Base-by-base conservation (phyloP, 2,329 filamentous ascomycete genomes). In the Trichoderma sp. region DNA sequence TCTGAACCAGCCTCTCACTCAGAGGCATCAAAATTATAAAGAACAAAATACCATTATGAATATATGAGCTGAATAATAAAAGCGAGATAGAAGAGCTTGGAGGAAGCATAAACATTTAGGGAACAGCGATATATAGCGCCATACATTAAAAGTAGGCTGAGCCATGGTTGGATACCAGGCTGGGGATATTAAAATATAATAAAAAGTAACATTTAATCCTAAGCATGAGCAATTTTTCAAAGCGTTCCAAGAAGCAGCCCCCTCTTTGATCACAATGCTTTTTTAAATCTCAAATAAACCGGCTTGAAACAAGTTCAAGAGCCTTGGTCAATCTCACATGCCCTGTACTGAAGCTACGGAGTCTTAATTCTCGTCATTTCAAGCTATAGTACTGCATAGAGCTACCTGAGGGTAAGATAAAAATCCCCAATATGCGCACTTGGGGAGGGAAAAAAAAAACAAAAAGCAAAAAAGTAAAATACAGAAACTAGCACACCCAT, bases 401-500 rank as follows among this genome's bases (percentile, higher is more conserved):
- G 57, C 57, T 59, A 59, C 33, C 21, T 29, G n/a, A 49, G 11
- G n/a, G 10, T 21, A 49, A 13, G 24, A 24, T 8, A 8, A 24
- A 57, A 40, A 29, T 29, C n/a, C 35, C 40, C 57, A 59, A 43
- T 27, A 43, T 59, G 7, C 35, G 35, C n/a, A 59, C 21, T 43
- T 24, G 24, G 40, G 33, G 33, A 0, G 13, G 3, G 16, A 35
- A 43, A n/a, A 40, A 59, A 59, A 29, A 5, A 29, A 43, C 19
- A 4, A 35, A 64, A 66, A 37, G 35, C 5, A 27, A 29, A 49
- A 49, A 59, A 31, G 40, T 52, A 52, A 52, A n/a, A 27, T 56
- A 64, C 62, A 67, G 66, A 43, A n/a, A 65, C 71, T 69, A 66
- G 69, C 52, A 71, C 71, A 70, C 71, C 67, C 71, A 70, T 53